Conservation (phyloP, 495 filamentous ascomycete species). For the Thermochaetoides thermophila region DNA sequence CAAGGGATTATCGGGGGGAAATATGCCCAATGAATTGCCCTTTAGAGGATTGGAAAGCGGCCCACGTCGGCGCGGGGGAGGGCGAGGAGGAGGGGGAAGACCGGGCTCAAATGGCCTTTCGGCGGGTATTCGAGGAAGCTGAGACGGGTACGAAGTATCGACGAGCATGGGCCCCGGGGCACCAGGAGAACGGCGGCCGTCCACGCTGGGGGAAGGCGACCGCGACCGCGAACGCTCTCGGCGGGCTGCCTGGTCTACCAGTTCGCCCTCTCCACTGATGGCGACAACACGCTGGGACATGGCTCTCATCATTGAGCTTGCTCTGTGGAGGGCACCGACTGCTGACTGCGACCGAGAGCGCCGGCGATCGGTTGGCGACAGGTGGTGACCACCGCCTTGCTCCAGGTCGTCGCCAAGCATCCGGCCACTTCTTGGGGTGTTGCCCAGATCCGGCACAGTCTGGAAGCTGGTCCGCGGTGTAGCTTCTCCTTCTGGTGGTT, state of each 20-base stretch:
- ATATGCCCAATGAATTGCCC: constrained; percentile 75
- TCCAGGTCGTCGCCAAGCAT: constrained; percentile 37
- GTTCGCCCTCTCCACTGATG: constrained; percentile 69
- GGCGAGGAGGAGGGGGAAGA: constrained; percentile 19
- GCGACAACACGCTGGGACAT: constrained; percentile 98
- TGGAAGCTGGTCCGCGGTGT: constrained; percentile 51
- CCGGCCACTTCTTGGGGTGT: constrained; percentile 27
- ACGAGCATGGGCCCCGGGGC: constrained; percentile 37
- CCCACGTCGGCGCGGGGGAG: constrained; percentile 18
- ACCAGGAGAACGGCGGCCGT: constrained; percentile 21
- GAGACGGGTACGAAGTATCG: constrained; percentile 34
- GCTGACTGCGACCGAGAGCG: constrained; percentile 44
- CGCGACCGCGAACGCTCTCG: constrained; percentile 47
- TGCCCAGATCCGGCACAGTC: constrained; percentile 36
- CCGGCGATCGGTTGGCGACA: constrained; percentile 28
- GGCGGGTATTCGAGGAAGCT: constrained; percentile 27
- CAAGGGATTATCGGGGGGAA: constrained; percentile 61
- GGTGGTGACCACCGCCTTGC: constrained; percentile 35
- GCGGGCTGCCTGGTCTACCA: constrained; percentile 59
- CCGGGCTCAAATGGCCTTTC: constrained; percentile 31
- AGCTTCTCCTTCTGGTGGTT: constrained; percentile 33
- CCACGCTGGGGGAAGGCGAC: constrained; percentile 31
- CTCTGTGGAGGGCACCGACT: constrained; percentile 52
- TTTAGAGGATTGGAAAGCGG: constrained; percentile 64
- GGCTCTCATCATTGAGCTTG: constrained; percentile 84